Base-by-base conservation (phyloP, 202 grass and related monocot genomes). In the Schoenoplectus tabernaemontani region DNA sequence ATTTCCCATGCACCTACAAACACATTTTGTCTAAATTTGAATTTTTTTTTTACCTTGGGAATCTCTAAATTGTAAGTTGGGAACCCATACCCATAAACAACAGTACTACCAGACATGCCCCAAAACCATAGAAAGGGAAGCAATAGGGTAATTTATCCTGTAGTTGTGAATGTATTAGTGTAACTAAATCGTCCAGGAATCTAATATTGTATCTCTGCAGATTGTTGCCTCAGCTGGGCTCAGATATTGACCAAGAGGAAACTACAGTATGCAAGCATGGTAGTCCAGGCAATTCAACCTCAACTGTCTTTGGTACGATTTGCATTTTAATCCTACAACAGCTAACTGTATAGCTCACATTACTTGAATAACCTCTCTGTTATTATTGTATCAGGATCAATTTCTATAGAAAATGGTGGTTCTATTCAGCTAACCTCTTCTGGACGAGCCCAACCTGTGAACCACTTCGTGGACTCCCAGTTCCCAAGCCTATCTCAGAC, bases 211-310 rank as follows among this genome's bases (percentile, higher is more conserved):
- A 81, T 63, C 69, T 34, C 17, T 57, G 71, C 89, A 96, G 93
- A 77, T 92, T 87, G 86, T 85, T 80, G 22, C 87, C 83, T 53
- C 85, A 83, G 37, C 76, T 87, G 36, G 86, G 86, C 70, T 75
- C 79, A 39, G 87, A 92, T 48, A 48, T 92, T 17, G 90, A 89
- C 56, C 85, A 87, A 70, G 88, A 93, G 72, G 88, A 90, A 62
- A 78, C 85, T 83, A 74, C 65, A 42, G 72, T 22, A 76, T 80
- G 73, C 80, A 96, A 86, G 57, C 43, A 85, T 41, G 87, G 87
- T 43, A 96, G 84, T 72, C 87, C 87, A 63, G 89, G 74, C 79
- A 91, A 92, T 64, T 90, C 89, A 50, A 86, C 85, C 36, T 83
- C 86, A 47, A 42, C 77, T 64, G 85, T 85, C 61, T 88, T 91